A percentile compares a stretch with the other conserved stretches of the same genome.
phyloP scores from a whole-genome alignment of 768 basidiomycete species.

The Terana coerulea region DNA sequence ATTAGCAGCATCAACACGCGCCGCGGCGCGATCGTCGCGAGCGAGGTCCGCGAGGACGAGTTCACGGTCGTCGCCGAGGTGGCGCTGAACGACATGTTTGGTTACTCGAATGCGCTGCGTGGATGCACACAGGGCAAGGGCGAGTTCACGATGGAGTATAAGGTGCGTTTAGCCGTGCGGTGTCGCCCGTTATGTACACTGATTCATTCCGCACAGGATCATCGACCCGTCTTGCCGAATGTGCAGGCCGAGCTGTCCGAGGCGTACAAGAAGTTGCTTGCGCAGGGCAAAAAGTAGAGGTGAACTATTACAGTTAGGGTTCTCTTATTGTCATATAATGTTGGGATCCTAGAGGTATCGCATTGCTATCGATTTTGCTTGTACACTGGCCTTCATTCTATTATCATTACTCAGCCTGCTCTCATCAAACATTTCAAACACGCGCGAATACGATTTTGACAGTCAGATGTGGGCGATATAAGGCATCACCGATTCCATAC shows the following conservation, averaged over 20 bases:
- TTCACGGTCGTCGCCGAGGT: conserved; percentile 92
- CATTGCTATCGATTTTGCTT: too few species aligned
- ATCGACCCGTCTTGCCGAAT: conserved; percentile 80
- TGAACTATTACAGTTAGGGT: background rate
- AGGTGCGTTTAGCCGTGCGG: conserved; percentile 39
- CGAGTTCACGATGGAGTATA: conserved; percentile 75
- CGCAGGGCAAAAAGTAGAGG: conserved; percentile 65
- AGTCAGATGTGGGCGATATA: too few species aligned
- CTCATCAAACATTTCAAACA: too few species aligned
- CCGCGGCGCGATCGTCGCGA: conserved; percentile 91
- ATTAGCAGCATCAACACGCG: conserved; percentile 93
- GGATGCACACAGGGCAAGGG: conserved; percentile 97
- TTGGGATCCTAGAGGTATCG: too few species aligned
- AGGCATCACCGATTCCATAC: too few species aligned
- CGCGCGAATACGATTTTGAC: too few species aligned
- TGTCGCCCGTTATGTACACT: conserved; percentile 1
- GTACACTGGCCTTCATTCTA: too few species aligned
- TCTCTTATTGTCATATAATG: too few species aligned
- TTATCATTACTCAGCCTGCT: too few species aligned
- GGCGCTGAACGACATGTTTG: conserved; percentile 97
- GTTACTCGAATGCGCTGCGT: conserved; percentile 89
- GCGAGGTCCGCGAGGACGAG: conserved; percentile 95
- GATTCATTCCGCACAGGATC: conserved; percentile 42
- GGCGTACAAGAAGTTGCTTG: conserved; percentile 75
- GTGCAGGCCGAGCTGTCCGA: conserved; percentile 88